These are phyloP conservation scores for Vaccinium macrocarpon DNA, from an alignment of 148 eudicot genomes.

Conservation along the genomic window DNA sequence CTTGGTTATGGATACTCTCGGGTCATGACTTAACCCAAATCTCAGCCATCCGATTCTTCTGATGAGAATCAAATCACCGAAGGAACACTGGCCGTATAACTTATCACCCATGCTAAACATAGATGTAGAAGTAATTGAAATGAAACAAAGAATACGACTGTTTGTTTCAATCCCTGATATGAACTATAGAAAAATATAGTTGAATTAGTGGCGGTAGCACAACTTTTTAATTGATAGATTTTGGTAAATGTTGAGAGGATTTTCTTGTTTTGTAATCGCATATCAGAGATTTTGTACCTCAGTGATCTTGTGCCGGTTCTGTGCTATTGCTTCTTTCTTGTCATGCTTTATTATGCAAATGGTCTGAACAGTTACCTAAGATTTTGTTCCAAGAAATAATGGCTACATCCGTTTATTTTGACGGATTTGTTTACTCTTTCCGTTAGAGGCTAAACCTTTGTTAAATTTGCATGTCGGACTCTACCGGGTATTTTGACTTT, in stretches of 20 bases:
- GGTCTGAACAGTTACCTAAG: background rate
- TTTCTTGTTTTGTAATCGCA: background rate
- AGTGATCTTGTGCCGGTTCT: background rate
- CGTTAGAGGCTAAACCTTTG: background rate
- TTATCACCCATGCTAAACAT: background rate
- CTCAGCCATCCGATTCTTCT: constrained; percentile 46
- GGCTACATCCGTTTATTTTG: background rate
- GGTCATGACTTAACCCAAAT: constrained; percentile 65
- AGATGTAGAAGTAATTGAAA: too few relatives aligned
- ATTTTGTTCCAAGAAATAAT: background rate
- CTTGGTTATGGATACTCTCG: constrained; percentile 88
- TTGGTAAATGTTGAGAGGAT: background rate
- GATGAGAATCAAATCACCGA: constrained; percentile 62
- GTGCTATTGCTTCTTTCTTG: background rate
- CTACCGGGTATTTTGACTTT: too few relatives aligned
- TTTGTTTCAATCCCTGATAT: constrained; percentile 1
- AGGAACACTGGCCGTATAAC: constrained; percentile 68
- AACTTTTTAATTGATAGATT: background rate
- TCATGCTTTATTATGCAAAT: background rate
- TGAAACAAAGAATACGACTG: background rate
- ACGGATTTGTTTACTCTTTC: background rate
- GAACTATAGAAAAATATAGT: constrained; percentile 21
- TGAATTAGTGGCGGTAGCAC: constrained; percentile 11
- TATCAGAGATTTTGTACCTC: background rate
- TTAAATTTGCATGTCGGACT: background rate